Base-by-base conservation (phyloP, 2,329 filamentous ascomycete genomes). In the Verticillium nubilum region DNA sequence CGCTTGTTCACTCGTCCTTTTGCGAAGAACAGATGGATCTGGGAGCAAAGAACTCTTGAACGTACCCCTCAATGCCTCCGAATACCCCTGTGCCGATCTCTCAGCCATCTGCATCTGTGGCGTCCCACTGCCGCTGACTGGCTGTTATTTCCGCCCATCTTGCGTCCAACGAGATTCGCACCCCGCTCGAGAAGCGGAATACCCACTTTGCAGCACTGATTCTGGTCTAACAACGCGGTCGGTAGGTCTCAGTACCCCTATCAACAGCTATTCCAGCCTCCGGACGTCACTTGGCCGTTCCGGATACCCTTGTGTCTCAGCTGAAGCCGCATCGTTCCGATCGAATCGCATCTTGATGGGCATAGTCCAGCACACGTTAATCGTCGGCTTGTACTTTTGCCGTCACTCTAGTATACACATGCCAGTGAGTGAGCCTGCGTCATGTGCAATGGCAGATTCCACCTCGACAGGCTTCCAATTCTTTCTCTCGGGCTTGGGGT, bases 21-120 rank as follows among this genome's bases (percentile, higher is more conserved):
- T 19, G 35, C 15, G 15, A 19, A 23, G 35, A 19, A 4, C 35
- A 9, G 35, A 19, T n/a, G 29, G 29, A 9, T 13, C 13, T 13
- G n/a, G n/a, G 9, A 7, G 15, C 5, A 9, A 23, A 42, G n/a
- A 23, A 42, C 35, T 42, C 15, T 17, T 42, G 17, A 15, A 17
- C n/a, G 35, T n/a, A 17, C 17, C 35, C 35, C 35, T 42, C 35
- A 17, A 42, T 42, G 5, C 15, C 17, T 10, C n/a, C 6, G 42
- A 50, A 19, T 9, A 58, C 50, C 56, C 56, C 56, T 58, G 56
- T 52, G 56, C 23, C 56, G 56, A 58, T 58, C 56, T 58, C 42
- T 27, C 56, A 58, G 42, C 28, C 50, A 26, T 52, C 42, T 4
- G 31, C 13, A 4, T 25, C 17, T 23, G 56, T 58, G 56, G 56